Percentiles rank a stretch among this genome's conserved stretches.
Evolutionary conservation across 2,329 filamentous ascomycete species (phyloP).

Genomic region (Stenocarpella maydis): DNA sequence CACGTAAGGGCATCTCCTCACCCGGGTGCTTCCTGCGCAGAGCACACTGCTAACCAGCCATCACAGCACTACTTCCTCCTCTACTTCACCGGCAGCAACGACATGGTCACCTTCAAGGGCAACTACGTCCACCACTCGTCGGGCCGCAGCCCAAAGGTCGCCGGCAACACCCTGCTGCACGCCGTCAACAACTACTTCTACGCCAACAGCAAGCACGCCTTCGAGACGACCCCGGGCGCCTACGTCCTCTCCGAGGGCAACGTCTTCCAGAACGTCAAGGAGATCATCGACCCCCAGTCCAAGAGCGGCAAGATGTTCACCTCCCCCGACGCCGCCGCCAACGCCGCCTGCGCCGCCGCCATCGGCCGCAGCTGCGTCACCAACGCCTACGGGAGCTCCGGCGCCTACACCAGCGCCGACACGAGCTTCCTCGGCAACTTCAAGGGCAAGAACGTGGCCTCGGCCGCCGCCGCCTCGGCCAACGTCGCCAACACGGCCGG

Average conservation of each 20-base stretch:
- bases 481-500: slow-evolving; percentile 17
- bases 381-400: slow-evolving; percentile 48
- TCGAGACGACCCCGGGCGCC: slow-evolving; percentile 56
- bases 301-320: slow-evolving; percentile 38
- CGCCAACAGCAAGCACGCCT: slow-evolving; percentile 52
- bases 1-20: slow-evolving; percentile 43
- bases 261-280: slow-evolving; percentile 62
- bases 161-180: slow-evolving; percentile 64
- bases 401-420: slow-evolving; percentile 25
- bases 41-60: not conserved
- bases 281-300: slow-evolving; percentile 45
- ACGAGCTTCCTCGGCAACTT: slow-evolving; percentile 35
- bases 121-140: slow-evolving; percentile 69
- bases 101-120: slow-evolving; percentile 65
- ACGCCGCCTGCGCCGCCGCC: slow-evolving; percentile 50
- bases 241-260: slow-evolving; percentile 65
- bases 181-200: slow-evolving; percentile 71
- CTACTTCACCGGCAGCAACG: slow-evolving; percentile 62
- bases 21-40: too few species aligned
- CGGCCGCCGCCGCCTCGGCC: slow-evolving; percentile 23
- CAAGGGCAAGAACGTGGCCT: slow-evolving; percentile 35
- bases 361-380: slow-evolving; percentile 59
- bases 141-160: slow-evolving; percentile 66
- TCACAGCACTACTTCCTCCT: slow-evolving; percentile 64
- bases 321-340: slow-evolving; percentile 41